Conservation (phyloP, 345 rosid genomes). For the Mangifera indica region DNA sequence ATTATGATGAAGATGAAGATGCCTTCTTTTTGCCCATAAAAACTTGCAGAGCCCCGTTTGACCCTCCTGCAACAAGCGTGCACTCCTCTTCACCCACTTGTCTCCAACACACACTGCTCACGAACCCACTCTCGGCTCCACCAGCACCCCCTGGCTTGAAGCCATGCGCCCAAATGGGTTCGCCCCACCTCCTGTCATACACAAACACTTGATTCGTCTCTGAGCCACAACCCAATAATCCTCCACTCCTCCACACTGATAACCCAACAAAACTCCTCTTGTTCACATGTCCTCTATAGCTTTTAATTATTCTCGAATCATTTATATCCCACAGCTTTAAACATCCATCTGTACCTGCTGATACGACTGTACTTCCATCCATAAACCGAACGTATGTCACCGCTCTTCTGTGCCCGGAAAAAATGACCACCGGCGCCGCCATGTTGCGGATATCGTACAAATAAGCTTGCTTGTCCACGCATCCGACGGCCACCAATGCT, state of each 20-base stretch:
- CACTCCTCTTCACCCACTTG: constrained; percentile 60
- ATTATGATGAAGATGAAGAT: background rate
- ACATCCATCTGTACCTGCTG: constrained; percentile 73
- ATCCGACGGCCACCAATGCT: constrained; percentile 55
- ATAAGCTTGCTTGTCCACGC: constrained; percentile 69
- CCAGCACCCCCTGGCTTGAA: constrained; percentile 32
- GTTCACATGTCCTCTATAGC: constrained; percentile 70
- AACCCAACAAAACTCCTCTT: constrained; percentile 72
- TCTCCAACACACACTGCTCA: constrained; percentile 84
- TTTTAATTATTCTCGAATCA: constrained; percentile 36
- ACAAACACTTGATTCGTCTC: constrained; percentile 70
- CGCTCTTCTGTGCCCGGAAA: constrained; percentile 72
- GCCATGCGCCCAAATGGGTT: constrained; percentile 69
- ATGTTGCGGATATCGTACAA: constrained; percentile 60
- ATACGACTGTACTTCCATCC: constrained; percentile 37
- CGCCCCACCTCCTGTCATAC: constrained; percentile 76
- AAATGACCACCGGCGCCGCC: constrained; percentile 38
- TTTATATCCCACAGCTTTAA: constrained; percentile 60
- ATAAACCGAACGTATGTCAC: constrained; percentile 68
- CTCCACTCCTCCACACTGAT: constrained; percentile 73
- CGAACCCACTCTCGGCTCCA: constrained; percentile 32
- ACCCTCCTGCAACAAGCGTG: constrained; percentile 76
- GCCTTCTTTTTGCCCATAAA: constrained; percentile 46
- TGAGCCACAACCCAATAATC: constrained; percentile 78
- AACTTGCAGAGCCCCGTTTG: constrained; percentile 65